Evolutionary conservation across 805 yeast species (phyloP).

Genomic region (Kluyveromyces aestuarii): DNA sequence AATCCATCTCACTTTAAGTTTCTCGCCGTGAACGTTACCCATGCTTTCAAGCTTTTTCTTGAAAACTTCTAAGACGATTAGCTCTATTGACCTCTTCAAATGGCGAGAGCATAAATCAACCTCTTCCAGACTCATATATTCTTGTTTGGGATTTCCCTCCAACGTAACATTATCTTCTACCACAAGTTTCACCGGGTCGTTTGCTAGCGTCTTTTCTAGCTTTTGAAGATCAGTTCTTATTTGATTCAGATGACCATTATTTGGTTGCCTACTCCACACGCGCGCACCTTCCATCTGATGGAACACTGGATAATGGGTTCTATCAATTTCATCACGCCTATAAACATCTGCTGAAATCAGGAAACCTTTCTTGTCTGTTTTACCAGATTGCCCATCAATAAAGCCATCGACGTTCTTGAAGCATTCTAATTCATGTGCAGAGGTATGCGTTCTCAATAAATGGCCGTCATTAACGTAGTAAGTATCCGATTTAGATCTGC

Average conservation of each 20-base stretch:
- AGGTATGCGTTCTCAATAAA: slow-evolving; percentile 85
- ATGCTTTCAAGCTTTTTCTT: slow-evolving; percentile 30
- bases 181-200: slow-evolving; percentile 40
- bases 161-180: slow-evolving; percentile 67
- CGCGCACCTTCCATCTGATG: slow-evolving; percentile 98
- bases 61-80: slow-evolving; percentile 75
- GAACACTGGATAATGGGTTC: slow-evolving; percentile 94
- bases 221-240: slow-evolving; percentile 50
- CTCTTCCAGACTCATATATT: slow-evolving; percentile 60
- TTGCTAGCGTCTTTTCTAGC: slow-evolving; percentile 41
- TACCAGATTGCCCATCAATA: neutral
- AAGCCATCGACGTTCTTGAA: slow-evolving; percentile 6
- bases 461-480: slow-evolving; percentile 72
- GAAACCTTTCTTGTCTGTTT: slow-evolving; percentile 58
- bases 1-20: slow-evolving; percentile 83
- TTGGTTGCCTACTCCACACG: slow-evolving; percentile 51
- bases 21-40: slow-evolving; percentile 42
- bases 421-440: slow-evolving; percentile 86
- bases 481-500: slow-evolving; percentile 86
- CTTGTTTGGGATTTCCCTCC: slow-evolving; percentile 70
- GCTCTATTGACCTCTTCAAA: slow-evolving; percentile 77
- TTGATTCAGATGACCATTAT: slow-evolving; percentile 29
- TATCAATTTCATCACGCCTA: slow-evolving; percentile 89
- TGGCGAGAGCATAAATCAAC: slow-evolving; percentile 64
- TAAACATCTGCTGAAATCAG: slow-evolving; percentile 93